These are phyloP conservation scores for Tremella yokohamensis DNA, from an alignment of 768 basidiomycete species.

Conservation along the genomic window DNA sequence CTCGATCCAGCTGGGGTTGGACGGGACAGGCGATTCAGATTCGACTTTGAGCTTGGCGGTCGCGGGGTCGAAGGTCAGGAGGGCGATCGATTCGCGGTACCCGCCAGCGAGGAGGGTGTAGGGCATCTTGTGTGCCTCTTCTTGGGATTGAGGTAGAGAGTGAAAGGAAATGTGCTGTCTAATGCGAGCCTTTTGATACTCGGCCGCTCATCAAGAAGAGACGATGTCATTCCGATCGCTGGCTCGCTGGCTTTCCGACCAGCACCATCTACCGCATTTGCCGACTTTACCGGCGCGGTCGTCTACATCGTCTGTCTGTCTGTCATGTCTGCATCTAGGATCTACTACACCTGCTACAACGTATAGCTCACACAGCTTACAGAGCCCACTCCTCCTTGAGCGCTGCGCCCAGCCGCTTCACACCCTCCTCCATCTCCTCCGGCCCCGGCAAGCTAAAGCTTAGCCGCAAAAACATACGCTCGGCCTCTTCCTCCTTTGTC, in stretches of 20 bases:
- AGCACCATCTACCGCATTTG: neutral
- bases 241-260: too few species aligned
- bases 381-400: slow-evolving; percentile 17
- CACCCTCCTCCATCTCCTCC: slow-evolving; percentile 30
- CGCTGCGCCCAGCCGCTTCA: slow-evolving; percentile 15
- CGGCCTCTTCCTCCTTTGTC: slow-evolving; percentile 22
- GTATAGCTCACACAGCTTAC: neutral
- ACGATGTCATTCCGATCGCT: too few species aligned
- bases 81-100: slow-evolving; percentile 60
- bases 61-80: slow-evolving; percentile 62
- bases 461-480: slow-evolving; percentile 21
- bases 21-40: slow-evolving; percentile 36
- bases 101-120: slow-evolving; percentile 47
- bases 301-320: neutral
- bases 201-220: too few species aligned
- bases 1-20: slow-evolving; percentile 70
- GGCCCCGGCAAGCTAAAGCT: slow-evolving; percentile 18
- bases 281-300: slow-evolving; percentile 1
- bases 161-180: neutral
- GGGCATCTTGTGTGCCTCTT: slow-evolving; percentile 20
- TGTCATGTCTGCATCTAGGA: neutral
- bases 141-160: neutral
- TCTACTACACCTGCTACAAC: neutral
- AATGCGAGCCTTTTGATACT: neutral
- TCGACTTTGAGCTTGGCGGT: slow-evolving; percentile 55